phyloP scores from a whole-genome alignment of 2,329 filamentous ascomycete species.

The Dactylellina drechsleri region DNA sequence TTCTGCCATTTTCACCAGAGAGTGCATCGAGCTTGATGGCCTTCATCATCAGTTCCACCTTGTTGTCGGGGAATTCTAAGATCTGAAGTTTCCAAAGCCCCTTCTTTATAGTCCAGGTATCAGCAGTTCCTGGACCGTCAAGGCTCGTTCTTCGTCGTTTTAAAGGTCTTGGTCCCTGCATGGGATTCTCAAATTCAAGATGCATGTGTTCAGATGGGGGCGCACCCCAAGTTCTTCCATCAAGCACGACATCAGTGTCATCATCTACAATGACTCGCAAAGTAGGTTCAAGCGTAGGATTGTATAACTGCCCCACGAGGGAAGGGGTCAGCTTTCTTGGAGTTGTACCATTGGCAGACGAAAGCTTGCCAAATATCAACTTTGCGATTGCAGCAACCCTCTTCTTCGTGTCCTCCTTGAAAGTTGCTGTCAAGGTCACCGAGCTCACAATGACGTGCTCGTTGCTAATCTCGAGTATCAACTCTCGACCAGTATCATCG shows the following conservation, averaged over 20 bases:
- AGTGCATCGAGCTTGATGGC: slow-evolving; percentile 46
- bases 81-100: slow-evolving; percentile 51
- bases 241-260: slow-evolving; percentile 43
- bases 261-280: slow-evolving; percentile 49
- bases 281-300: slow-evolving; percentile 20
- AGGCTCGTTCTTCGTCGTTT: slow-evolving; percentile 49
- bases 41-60: slow-evolving; percentile 47
- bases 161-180: slow-evolving; percentile 42
- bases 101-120: slow-evolving; percentile 47
- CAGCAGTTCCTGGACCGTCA: slow-evolving; percentile 25
- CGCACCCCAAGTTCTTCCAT: slow-evolving; percentile 37
- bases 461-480: slow-evolving; percentile 81
- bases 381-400: slow-evolving; percentile 43
- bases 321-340: slow-evolving; percentile 32
- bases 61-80: slow-evolving; percentile 51
- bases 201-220: slow-evolving; percentile 36
- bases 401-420: slow-evolving; percentile 50
- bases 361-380: slow-evolving; percentile 47
- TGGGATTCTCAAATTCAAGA: slow-evolving; percentile 52
- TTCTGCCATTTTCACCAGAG: slow-evolving; percentile 46
- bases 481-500: slow-evolving; percentile 77
- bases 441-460: slow-evolving; percentile 66
- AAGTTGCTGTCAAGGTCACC: slow-evolving; percentile 51
- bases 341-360: slow-evolving; percentile 23
- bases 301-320: slow-evolving; percentile 40